Evolutionary conservation across 2,329 filamentous ascomycete genomes (phyloP), one percentile per base, ranked within the genome.

Genomic region (Cucurbitaria berberidis): DNA sequence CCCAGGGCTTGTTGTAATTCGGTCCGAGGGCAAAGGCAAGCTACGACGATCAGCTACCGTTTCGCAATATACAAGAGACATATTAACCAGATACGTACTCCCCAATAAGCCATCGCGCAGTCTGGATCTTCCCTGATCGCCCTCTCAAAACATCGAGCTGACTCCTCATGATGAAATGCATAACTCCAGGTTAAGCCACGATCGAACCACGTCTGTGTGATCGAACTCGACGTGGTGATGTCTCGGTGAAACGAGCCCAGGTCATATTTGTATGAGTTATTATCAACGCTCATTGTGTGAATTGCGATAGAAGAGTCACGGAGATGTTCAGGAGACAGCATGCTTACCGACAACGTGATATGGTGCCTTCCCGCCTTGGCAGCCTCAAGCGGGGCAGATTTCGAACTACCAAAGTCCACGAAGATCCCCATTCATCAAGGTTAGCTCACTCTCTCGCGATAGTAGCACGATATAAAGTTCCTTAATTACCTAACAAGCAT

Each of bases 1-100:
- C 82, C 90, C 90, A 92, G 0, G 89, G 86, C 66, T 92, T 91
- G 76, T 93, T 90, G 72, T 89, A 88, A 66, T 93, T 92, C 3
- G 90, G 89, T 0, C 89, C 90, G 0, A 89, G 75, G 1, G 86
- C 80, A 68, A 89, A 92, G 0, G 89, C 86, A 4, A 64, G 63
- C 67, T 70, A 43, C n/a, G 30, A 10, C 10, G n/a, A 32, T 65
- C 50, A 89, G 74, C 29, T 43, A 34, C 40, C 13, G n/a, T 27
- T 49, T 41, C 34, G 18, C 29, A 15, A 10, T 40, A 30, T 21
- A 29, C 6, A 27, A 8, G 30, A 19, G 3, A 15, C 21, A 36
- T n/a, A n/a, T 40, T 4, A 34, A 13, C n/a, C 30, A 3, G n/a
- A 22, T 24, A 63, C 68, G 47, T 42, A 71, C 63, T 29, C 88